Conservation (phyloP, 1,139 yeast species). For the Taphrina deformans region DNA sequence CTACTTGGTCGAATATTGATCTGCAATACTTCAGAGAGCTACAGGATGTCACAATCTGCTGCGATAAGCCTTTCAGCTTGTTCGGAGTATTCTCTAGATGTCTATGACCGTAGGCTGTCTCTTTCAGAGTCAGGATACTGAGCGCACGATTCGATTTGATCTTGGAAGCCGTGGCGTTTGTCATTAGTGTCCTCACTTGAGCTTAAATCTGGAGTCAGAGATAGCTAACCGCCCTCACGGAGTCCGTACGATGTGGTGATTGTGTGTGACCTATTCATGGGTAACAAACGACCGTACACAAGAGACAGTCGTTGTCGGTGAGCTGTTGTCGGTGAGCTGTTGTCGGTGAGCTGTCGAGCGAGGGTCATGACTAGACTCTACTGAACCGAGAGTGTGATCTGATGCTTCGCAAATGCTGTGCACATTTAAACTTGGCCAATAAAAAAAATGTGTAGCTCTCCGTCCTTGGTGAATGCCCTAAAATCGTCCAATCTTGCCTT, state of each 20-base stretch:
- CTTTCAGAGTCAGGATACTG: background rate
- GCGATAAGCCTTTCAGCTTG: background rate
- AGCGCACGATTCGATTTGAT: background rate
- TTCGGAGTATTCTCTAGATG: background rate
- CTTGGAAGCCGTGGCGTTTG: background rate
- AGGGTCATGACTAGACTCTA: too few relatives aligned
- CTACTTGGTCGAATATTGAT: background rate
- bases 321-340: too few relatives aligned
- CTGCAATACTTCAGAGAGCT: background rate
- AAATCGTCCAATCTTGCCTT: background rate
- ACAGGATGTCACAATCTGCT: background rate
- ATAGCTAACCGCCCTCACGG: constrained; percentile 1
- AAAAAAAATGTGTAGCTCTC: background rate
- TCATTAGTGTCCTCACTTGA: background rate
- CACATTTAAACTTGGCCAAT: background rate
- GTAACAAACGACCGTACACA: too few relatives aligned
- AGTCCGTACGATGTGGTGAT: background rate
- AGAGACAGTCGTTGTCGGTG: too few relatives aligned
- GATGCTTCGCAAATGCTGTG: background rate
- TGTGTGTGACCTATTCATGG: too few relatives aligned
- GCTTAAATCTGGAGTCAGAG: background rate
- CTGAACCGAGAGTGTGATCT: background rate
- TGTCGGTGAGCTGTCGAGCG: too few relatives aligned
- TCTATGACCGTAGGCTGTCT: background rate
- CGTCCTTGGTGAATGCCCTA: constrained; percentile 15